Conservation (phyloP, 139 green algal genomes). For the Chlorella sorokiniana region DNA sequence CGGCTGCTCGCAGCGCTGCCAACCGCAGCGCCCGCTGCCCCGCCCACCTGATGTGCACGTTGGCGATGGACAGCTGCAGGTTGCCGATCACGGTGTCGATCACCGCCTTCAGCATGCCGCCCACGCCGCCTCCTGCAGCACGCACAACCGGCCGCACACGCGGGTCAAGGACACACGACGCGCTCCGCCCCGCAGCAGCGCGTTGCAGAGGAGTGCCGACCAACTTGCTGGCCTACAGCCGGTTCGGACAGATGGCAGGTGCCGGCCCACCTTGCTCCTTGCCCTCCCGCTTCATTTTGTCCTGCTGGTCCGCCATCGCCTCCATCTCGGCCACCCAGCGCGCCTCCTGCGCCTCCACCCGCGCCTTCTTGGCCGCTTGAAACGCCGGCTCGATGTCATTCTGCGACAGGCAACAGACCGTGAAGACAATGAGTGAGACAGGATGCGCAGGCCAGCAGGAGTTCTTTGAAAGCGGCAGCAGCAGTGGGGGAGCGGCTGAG, state of each 20-base stretch:
- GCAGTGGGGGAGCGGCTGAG: too few species aligned
- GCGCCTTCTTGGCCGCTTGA: slow-evolving; percentile 32
- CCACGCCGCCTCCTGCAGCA: slow-evolving; percentile 18
- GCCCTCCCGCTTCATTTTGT: slow-evolving; percentile 25
- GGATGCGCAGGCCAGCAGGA: too few species aligned
- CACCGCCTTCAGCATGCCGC: slow-evolving; percentile 63
- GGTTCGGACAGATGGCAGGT: too few species aligned
- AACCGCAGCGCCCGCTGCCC: too few species aligned
- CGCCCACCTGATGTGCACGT: slow-evolving; percentile 92
- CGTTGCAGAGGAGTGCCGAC: too few species aligned
- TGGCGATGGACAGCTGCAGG: slow-evolving; percentile 88
- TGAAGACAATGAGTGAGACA: too few species aligned
- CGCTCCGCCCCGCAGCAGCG: too few species aligned
- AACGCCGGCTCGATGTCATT: slow-evolving; percentile 29
- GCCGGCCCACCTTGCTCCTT: neutral
- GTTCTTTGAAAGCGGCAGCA: too few species aligned
- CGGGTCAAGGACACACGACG: too few species aligned
- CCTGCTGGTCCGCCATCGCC: slow-evolving; percentile 37
- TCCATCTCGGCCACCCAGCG: slow-evolving; percentile 29
- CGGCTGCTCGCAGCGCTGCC: too few species aligned
- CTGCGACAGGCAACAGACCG: neutral
- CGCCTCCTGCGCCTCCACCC: slow-evolving; percentile 34
- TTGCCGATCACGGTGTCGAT: slow-evolving; percentile 88
- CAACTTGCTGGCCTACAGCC: too few species aligned
- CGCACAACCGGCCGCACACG: neutral